phyloP scores from a whole-genome alignment of 139 green algal species.

The Trebouxia sp. region DNA sequence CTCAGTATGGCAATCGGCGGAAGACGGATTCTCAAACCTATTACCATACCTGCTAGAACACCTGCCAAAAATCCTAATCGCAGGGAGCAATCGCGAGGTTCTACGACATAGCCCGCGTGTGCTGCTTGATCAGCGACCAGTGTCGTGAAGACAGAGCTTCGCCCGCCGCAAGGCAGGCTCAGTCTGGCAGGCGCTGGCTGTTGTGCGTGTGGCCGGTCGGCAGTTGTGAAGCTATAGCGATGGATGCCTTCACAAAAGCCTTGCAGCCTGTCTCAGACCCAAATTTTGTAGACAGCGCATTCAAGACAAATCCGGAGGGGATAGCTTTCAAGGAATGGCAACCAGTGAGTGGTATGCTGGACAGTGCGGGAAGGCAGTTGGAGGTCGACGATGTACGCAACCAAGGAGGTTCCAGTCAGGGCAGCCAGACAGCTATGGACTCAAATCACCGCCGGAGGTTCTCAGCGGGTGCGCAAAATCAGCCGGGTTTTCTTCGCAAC shows the following conservation, averaged over 20 bases:
- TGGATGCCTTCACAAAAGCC: conserved; percentile 11
- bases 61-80: background rate
- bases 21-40: no score
- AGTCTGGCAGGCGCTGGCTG: no score
- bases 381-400: background rate
- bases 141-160: no score
- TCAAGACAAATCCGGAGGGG: background rate
- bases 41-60: background rate
- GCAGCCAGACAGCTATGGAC: conserved; percentile 5
- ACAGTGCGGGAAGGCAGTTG: conserved; percentile 9
- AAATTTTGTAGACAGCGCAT: conserved; percentile 2
- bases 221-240: background rate
- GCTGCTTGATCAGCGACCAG: no score
- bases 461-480: background rate
- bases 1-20: no score
- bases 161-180: no score
- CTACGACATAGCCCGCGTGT: no score
- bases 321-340: background rate
- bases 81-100: background rate
- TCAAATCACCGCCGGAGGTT: background rate
- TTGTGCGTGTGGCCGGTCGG: no score
- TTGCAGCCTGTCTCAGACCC: conserved; percentile 1
- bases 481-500: no score
- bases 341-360: background rate
- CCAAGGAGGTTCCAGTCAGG: conserved; percentile 12